phyloP scores from a whole-genome alignment of 768 basidiomycete genomes.

The Pleurotus djamor region DNA sequence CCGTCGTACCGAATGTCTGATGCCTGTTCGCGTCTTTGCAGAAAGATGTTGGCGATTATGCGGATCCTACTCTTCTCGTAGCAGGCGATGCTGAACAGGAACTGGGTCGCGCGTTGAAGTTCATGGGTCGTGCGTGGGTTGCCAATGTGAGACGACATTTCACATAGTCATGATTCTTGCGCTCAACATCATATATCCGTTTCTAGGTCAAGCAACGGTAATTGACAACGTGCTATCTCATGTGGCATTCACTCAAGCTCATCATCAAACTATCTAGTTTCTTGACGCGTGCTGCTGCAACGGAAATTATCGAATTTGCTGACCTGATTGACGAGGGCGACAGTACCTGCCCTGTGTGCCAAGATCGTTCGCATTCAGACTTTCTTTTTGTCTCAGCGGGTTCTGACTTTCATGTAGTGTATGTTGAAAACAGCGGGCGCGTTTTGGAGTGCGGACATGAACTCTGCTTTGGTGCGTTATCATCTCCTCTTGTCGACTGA shows the following conservation, averaged over 20 bases:
- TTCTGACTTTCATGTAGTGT: constrained; percentile 27
- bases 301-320: constrained; percentile 40
- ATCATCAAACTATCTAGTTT: constrained; percentile 27
- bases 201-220: constrained; percentile 35
- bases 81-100: constrained; percentile 52
- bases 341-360: constrained; percentile 61
- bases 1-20: not conserved
- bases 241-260: not conserved
- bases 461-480: constrained; percentile 52
- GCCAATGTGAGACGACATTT: constrained; percentile 22
- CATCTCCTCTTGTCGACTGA: not conserved
- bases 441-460: constrained; percentile 69
- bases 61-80: constrained; percentile 49
- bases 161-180: not conserved
- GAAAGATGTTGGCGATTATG: constrained; percentile 40
- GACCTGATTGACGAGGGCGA: constrained; percentile 44
- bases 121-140: constrained; percentile 40
- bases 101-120: constrained; percentile 53
- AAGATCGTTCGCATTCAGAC: constrained; percentile 44
- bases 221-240: not conserved
- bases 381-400: not conserved
- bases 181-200: not conserved
- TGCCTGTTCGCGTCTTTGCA: constrained; percentile 11
- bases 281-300: constrained; percentile 42
- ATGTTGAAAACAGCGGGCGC: constrained; percentile 47